Evolutionary conservation across 495 filamentous ascomycete genomes (phyloP).

Genomic region (Immersiella caudata): DNA sequence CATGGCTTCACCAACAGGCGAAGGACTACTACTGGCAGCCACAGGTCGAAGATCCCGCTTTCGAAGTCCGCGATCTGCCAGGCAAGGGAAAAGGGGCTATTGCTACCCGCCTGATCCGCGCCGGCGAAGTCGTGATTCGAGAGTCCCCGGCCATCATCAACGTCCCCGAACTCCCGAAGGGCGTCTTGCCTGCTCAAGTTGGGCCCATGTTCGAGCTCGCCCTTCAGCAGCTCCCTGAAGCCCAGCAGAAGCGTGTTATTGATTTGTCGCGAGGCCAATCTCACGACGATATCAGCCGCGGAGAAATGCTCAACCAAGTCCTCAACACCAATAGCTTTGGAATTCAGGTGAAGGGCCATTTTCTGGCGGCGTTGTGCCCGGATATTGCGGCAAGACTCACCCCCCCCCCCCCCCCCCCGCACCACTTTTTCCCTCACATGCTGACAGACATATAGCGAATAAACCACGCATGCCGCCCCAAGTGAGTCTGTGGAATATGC

Average conservation of each 20-base stretch:
- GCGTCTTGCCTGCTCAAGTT: neutral
- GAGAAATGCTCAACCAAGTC: conserved; percentile 33
- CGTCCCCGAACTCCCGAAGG: neutral
- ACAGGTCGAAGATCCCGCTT: neutral
- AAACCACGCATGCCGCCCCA: conserved; percentile 17
- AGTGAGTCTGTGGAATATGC: neutral
- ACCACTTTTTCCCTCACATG: no score
- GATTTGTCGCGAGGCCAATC: conserved; percentile 1
- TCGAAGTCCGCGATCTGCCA: neutral
- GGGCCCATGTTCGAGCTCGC: conserved; percentile 7
- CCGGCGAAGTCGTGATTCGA: conserved; percentile 2
- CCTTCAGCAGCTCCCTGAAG: neutral
- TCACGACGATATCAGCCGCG: neutral
- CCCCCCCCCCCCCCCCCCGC: no score
- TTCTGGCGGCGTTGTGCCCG: conserved; percentile 34
- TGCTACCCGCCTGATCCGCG: neutral
- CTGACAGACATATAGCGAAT: conserved; percentile 11
- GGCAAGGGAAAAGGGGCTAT: conserved; percentile 14
- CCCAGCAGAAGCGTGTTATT: conserved; percentile 17
- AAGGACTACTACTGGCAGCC: neutral
- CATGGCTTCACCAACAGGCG: conserved; percentile 9
- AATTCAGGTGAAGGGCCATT: conserved; percentile 26
- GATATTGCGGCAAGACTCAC: conserved; percentile 39
- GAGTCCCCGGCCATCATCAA: conserved; percentile 9
- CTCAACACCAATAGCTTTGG: conserved; percentile 39